Base-by-base conservation (phyloP, 2,329 filamentous ascomycete species). In the Pseudocercospora cruenta region DNA sequence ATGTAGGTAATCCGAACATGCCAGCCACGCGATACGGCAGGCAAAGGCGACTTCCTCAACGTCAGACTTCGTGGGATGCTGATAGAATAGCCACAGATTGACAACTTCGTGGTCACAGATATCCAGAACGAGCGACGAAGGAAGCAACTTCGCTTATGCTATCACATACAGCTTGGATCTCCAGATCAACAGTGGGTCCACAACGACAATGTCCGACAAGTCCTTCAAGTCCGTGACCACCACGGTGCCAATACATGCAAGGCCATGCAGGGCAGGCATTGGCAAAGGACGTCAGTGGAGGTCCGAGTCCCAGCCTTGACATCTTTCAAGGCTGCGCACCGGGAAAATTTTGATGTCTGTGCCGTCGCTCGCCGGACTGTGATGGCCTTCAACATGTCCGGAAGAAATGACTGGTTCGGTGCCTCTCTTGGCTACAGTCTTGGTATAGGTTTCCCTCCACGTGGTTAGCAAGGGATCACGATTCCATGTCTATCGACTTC, bases 391-490 rank as follows among this genome's bases (percentile, higher is more conserved):
- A 45, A 12, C 55, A 43, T 22, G 33, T 24, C 51, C 55, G 19
- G 26, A 39, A 58, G 55, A 43, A 58, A 22, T 45, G 28, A 39
- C n/a, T 21, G 33, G 36, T 58, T 26, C 12, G 16, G 16, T 26
- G 51, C 51, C 19, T 55, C 51, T 55, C 51, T 55, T 33, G 64
- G 64, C 47, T 19, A 62, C n/a, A 45, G 60, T 54, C 54, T 66
- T 63, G 64, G 60, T 28, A 26, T 31, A 31, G 43, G 36, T 51
- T 36, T 21, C 26, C 22, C 39, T 59, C 60, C 64, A 63, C 60
- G 45, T 63, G 64, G 64, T 33, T 6, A 12, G 45, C n/a, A 33
- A 49, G 33, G 21, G 28, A 49, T 60, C 26, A 47, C n/a, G 45
- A 55, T 21, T 22, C 58, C 45, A 57, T 26, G 24, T 26, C 24